Base-by-base conservation (phyloP, 2,329 filamentous ascomycete genomes). In the Trichoderma koningii region DNA sequence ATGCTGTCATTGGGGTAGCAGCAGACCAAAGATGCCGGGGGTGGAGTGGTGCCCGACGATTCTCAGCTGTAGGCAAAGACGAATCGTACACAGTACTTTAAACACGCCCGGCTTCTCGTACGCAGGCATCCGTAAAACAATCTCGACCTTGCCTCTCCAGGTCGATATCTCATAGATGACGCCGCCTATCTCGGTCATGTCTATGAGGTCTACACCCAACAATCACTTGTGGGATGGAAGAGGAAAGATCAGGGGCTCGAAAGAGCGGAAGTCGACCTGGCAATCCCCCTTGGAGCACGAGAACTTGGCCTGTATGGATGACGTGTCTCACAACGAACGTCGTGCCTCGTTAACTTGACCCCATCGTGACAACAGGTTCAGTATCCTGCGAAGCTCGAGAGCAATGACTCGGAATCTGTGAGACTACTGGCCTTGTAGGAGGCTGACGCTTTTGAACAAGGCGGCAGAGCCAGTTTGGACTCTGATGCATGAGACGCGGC, bases 251-350 rank as follows among this genome's bases (percentile, higher is more conserved):
- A 52, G 48, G 42, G 55, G 23, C 15, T 19, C 23, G n/a, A 45
- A 51, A 23, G 17, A 42, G 21, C 17, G 45, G 21, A 30, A 21
- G 23, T 26, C 10, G 14, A 41, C 10, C 38, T 45, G 23, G 23
- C n/a, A 21, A 28, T 21, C 4, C 23, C 48, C 48, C 26, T 5
- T 12, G 14, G 23, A 30, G n/a, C 28, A 41, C 15, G 19, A 26
- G 10, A 17, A 23, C 14, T 15, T 21, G 30, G 10, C 5, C 38
- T 14, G 34, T 28, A 62, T 34, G 41, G 48, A 45, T 62, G 59
- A 62, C 59, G 48, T 62, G 59, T 62, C 48, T 62, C 41, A 53
- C 59, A 53, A 53, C 48, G n/a, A n/a, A 34, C 23, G 41, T 44
- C 10, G 10, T 52, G n/a, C n/a, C 30, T 12, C 3, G 26, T 15